These are phyloP conservation scores for Musa itinerans DNA, from an alignment of 176 grass and related monocot species.

Conservation along the genomic window DNA sequence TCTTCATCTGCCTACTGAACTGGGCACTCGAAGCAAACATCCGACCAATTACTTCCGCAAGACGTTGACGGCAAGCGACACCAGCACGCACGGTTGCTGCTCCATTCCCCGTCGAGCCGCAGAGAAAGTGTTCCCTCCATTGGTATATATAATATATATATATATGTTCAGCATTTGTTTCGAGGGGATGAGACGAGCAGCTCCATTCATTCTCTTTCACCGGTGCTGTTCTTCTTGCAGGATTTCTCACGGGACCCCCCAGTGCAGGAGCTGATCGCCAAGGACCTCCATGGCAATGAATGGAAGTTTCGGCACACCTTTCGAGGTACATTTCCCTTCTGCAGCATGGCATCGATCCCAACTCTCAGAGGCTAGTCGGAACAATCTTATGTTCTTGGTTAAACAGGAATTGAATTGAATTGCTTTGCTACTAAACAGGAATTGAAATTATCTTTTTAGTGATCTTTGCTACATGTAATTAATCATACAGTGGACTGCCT, in stretches of 20 bases:
- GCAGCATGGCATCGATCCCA: no score
- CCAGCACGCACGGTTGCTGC: conserved; percentile 17
- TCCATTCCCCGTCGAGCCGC: conserved; percentile 17
- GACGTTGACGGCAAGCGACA: conserved; percentile 15
- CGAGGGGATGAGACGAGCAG: no score
- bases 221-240: not conserved
- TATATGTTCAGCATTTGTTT: no score
- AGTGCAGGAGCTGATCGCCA: conserved; percentile 12
- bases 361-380: no score
- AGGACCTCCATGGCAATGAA: conserved; percentile 12
- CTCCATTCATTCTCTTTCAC: no score
- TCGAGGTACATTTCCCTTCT: not conserved
- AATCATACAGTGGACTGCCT: no score
- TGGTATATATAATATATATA: not conserved
- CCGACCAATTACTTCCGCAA: conserved; percentile 20
- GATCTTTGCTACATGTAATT: no score
- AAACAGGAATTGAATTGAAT: no score
- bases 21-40: conserved; percentile 5
- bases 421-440: no score
- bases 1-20: not conserved
- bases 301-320: conserved; percentile 23
- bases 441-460: no score
- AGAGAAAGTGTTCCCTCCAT: conserved; percentile 16
- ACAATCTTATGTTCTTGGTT: no score
- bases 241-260: conserved; percentile 4